Base-by-base conservation (phyloP, 345 rosid genomes). In the Pelargonium nanum region DNA sequence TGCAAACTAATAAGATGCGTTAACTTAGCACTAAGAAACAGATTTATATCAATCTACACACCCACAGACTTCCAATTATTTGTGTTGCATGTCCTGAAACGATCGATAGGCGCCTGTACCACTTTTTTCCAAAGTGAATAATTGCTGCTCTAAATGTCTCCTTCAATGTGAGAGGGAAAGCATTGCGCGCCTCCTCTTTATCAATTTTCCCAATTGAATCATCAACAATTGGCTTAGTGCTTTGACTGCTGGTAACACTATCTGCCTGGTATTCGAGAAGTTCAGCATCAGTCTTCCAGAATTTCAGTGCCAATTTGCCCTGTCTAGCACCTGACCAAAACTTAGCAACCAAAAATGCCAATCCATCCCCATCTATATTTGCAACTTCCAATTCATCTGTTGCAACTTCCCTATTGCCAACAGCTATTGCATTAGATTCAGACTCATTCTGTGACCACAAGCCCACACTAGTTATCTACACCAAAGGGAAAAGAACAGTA, bases 391-490 rank as follows among this genome's bases (percentile, higher is more conserved):
- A 59, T 51, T 68, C 60, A 60, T 78, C 76, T 55, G 74, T 30
- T 52, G 62, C 67, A 66, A 68, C 59, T 55, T 74, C 70, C 66
- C 63, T 40, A 62, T 64, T 65, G 61, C 81, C 81, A 55, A 65
- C 64, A 52, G 74, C 75, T 21, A 50, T 57, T 61, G 68, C 65
- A 65, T 57, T 64, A 57, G 74, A 66, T 77, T 80, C 88, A 66
- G 72, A 78, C 55, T 68, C 77, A 65, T 66, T 77, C 48, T 72
- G 85, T 30, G 83, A 87, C 99, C 97, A 93, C 76, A 89, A 73
- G 72, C 97, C 95, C 13, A 88, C 91, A 72, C 97, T 83, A 55
- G 91, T 83, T 61, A 93, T 89, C 99, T 93, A 67, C 60, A 73
- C 40, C 63, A 82, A 71, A 21, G 71, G 56, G 64, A 63, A 63